These are phyloP conservation scores for Plectranthus barbatus DNA, from an alignment of 257 asterid species.

Conservation along the genomic window DNA sequence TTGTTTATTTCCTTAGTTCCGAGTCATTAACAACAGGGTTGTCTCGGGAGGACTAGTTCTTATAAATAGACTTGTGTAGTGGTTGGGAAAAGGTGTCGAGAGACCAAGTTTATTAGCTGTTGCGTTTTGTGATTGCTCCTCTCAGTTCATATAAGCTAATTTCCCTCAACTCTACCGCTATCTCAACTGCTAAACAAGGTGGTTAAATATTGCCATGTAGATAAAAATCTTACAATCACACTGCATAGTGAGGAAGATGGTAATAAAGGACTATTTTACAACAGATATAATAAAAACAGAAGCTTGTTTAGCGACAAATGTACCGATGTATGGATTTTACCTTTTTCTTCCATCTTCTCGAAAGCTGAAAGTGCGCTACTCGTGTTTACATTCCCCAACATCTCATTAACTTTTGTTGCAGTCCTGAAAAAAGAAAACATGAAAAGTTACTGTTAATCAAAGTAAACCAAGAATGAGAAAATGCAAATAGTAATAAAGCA, in stretches of 20 bases:
- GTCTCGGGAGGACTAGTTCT: too few species aligned
- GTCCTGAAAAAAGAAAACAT: conserved; percentile 62
- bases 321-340: conserved; percentile 21
- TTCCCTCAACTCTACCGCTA: too few species aligned
- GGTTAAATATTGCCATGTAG: background rate
- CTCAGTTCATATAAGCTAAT: too few species aligned
- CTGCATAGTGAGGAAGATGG: background rate
- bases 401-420: conserved; percentile 86
- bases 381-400: conserved; percentile 94
- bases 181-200: background rate
- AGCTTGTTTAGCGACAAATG: conserved; percentile 10
- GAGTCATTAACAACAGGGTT: too few species aligned
- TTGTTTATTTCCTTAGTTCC: too few species aligned
- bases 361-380: conserved; percentile 97
- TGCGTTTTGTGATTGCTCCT: too few species aligned
- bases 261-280: background rate
- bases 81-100: too few species aligned
- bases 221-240: background rate
- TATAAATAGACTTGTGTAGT: too few species aligned
- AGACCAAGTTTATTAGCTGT: too few species aligned
- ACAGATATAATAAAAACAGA: background rate
- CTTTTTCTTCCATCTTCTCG: conserved; percentile 99
- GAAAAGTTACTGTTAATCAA: conserved; percentile 6
- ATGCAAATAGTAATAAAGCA: conserved; percentile 6
- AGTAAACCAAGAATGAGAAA: conserved; percentile 9